Conservation (phyloP, 2,329 filamentous ascomycete species). For the Aphanoascus verrucosus region DNA sequence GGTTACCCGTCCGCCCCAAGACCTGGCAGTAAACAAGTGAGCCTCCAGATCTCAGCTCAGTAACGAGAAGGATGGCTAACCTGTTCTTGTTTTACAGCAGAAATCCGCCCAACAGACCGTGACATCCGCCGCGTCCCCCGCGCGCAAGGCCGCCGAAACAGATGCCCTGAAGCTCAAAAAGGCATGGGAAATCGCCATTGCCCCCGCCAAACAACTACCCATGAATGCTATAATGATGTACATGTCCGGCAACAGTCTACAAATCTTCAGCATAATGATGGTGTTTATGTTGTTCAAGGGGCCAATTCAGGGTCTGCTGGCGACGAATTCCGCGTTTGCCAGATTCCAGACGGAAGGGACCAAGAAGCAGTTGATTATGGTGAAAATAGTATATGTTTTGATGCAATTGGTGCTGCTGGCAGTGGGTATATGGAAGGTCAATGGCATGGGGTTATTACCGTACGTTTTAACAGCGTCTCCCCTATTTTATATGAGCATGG, state of each 20-base stretch:
- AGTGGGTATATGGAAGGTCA: conserved; percentile 91
- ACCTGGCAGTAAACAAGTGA: conserved; percentile 45
- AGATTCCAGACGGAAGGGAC: conserved; percentile 79
- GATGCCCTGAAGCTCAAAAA: conserved; percentile 96
- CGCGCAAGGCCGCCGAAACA: conserved; percentile 57
- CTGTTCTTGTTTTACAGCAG: conserved; percentile 17
- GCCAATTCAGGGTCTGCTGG: conserved; percentile 72
- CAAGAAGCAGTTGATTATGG: conserved; percentile 59
- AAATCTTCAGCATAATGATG: conserved; percentile 99
- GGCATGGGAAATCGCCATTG: conserved; percentile 93
- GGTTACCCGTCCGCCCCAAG: conserved; percentile 55
- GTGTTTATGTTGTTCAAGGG: conserved; percentile 98
- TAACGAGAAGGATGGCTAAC: not conserved
- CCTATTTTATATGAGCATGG: not conserved
- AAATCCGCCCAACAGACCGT: conserved; percentile 24
- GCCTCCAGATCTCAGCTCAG: conserved; percentile 2
- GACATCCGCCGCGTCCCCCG: conserved; percentile 52
- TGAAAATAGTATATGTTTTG: conserved; percentile 76
- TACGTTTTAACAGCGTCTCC: conserved; percentile 41
- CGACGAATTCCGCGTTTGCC: conserved; percentile 78
- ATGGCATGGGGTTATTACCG: conserved; percentile 90
- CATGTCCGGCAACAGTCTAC: conserved; percentile 96
- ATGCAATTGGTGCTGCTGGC: conserved; percentile 78
- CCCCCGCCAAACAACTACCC: conserved; percentile 82
- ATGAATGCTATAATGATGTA: conserved; percentile 99